Conservation (phyloP, 2,329 filamentous ascomycete species). For the Zymoseptoria tritici region DNA sequence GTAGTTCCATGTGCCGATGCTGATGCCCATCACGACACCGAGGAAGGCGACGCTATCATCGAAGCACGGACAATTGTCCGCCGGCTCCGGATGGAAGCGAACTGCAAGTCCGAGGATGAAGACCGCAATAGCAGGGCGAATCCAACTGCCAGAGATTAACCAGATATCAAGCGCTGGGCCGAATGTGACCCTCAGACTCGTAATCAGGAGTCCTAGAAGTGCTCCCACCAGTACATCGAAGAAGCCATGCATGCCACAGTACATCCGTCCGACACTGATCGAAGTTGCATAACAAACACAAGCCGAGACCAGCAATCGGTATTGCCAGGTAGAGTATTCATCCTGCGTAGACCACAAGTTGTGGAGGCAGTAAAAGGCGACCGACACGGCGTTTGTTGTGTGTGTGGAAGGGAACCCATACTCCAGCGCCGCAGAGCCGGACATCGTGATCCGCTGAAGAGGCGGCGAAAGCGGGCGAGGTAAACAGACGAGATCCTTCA, state of each 20-base stretch:
- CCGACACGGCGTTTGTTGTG: conserved; percentile 92
- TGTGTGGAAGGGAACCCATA: conserved; percentile 98
- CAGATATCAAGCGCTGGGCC: conserved; percentile 60
- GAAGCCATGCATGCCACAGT: conserved; percentile 99
- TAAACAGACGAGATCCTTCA: conserved; percentile 90
- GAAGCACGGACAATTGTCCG: conserved; percentile 93
- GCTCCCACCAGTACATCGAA: conserved; percentile 81
- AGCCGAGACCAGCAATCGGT: conserved; percentile 36
- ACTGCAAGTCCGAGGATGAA: conserved; percentile 59
- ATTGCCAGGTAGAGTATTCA: conserved; percentile 46
- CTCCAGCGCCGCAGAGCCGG: conserved; percentile 85
- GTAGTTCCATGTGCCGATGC: conserved; percentile 78
- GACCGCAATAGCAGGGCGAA: conserved; percentile 57
- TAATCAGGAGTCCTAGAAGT: conserved; percentile 61
- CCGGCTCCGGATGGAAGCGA: conserved; percentile 80
- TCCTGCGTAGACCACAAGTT: conserved; percentile 60
- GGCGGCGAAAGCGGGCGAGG: conserved; percentile 88
- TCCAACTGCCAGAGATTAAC: conserved; percentile 57
- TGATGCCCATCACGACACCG: conserved; percentile 78
- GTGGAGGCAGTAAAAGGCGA: conserved; percentile 75
- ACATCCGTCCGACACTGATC: conserved; percentile 83
- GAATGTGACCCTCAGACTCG: conserved; percentile 47
- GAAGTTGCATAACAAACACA: conserved; percentile 82
- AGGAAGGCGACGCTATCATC: conserved; percentile 93
- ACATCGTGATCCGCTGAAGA: conserved; percentile 93